Percentiles rank a stretch among this genome's conserved stretches.
phyloP scores from a whole-genome alignment of 2,329 filamentous ascomycete genomes.

The Pseudocercospora ulei region DNA sequence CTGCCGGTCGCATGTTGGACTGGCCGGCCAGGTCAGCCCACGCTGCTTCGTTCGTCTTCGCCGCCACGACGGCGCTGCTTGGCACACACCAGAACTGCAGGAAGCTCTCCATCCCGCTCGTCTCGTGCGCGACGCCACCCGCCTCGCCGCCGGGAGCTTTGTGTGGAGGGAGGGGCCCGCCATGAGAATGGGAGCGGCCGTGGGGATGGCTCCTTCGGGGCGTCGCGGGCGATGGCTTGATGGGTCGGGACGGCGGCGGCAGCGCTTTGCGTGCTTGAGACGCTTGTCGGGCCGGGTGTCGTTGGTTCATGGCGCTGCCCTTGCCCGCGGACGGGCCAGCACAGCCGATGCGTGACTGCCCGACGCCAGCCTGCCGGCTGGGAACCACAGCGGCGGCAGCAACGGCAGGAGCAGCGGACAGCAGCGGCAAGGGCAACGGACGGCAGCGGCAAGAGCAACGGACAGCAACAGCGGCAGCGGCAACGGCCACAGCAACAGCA shows the following conservation, averaged over 20 bases:
- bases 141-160: conserved; percentile 20
- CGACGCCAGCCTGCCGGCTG: neutral
- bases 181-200: conserved; percentile 15
- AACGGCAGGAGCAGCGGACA: conserved; percentile 9
- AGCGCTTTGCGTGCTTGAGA: conserved; percentile 27
- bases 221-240: conserved; percentile 23
- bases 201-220: conserved; percentile 26
- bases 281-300: conserved; percentile 24
- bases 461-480: too few species aligned
- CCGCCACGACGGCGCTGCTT: neutral
- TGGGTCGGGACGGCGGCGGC: conserved; percentile 25
- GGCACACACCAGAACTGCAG: conserved; percentile 45
- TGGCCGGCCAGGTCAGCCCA: conserved; percentile 29
- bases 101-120: conserved; percentile 46
- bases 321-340: conserved; percentile 8
- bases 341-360: conserved; percentile 7
- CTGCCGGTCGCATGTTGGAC: conserved; percentile 56
- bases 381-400: conserved; percentile 6
- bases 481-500: too few species aligned
- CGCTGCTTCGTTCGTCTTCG: neutral
- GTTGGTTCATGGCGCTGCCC: conserved; percentile 27
- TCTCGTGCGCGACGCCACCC: conserved; percentile 34
- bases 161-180: conserved; percentile 12
- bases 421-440: too few species aligned
- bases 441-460: too few species aligned